Evolutionary conservation across 2,329 filamentous ascomycete genomes (phyloP).

Genomic region (Colletotrichum theobromicola): DNA sequence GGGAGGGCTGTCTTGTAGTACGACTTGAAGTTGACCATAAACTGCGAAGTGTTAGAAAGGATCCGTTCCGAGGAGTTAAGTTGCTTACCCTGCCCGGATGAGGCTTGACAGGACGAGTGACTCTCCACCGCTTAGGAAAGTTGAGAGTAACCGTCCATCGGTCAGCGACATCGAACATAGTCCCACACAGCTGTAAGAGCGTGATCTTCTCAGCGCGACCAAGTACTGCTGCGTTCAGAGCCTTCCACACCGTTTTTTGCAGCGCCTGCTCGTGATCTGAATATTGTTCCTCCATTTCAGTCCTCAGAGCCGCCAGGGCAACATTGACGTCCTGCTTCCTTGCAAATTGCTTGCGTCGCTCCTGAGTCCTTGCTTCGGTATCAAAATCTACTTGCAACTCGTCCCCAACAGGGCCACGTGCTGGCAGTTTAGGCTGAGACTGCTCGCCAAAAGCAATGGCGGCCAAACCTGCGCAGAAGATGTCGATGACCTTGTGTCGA

Average conservation of each 20-base stretch:
- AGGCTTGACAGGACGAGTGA: conserved; percentile 38
- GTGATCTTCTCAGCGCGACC: conserved; percentile 47
- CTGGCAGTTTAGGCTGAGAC: conserved; percentile 41
- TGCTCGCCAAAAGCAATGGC: conserved; percentile 69
- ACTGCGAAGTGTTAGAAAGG: conserved; percentile 28
- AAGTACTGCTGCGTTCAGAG: conserved; percentile 42
- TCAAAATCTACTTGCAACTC: conserved; percentile 39
- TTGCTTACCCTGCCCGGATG: conserved; percentile 40
- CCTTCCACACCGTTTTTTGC: conserved; percentile 47
- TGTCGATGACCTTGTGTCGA: conserved; percentile 63
- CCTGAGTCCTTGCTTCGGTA: conserved; percentile 57
- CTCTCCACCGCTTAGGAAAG: conserved; percentile 47
- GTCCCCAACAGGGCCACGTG: conserved; percentile 23
- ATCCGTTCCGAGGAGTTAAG: neutral
- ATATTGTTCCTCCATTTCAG: conserved; percentile 50
- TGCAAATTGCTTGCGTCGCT: conserved; percentile 66
- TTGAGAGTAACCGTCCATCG: conserved; percentile 46
- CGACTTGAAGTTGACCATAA: conserved; percentile 43
- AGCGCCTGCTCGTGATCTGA: conserved; percentile 41
- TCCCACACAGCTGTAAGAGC: conserved; percentile 47
- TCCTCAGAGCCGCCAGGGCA: conserved; percentile 50
- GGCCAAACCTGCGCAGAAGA: conserved; percentile 64
- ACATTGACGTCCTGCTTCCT: conserved; percentile 67
- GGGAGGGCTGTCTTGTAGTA: conserved; percentile 35
- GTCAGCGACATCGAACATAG: conserved; percentile 51